Percentiles rank a stretch among this genome's conserved stretches.
These are phyloP conservation scores for Raffaelea ambrosiae DNA, from an alignment of 2,329 filamentous ascomycete genomes.

Conservation along the genomic window DNA sequence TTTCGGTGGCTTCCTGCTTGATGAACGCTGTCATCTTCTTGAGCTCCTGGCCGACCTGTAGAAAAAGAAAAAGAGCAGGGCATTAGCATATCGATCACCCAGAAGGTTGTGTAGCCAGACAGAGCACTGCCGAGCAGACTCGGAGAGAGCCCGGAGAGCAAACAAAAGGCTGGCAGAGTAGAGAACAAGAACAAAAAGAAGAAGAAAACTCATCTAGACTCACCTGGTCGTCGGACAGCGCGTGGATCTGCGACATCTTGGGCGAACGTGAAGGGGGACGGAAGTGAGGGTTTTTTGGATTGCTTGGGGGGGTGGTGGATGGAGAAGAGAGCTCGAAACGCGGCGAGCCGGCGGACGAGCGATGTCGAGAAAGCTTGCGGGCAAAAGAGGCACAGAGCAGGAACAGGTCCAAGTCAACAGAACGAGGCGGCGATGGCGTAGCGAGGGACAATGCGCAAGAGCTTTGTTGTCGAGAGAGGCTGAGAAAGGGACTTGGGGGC, in stretches of 20 bases:
- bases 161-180: not conserved
- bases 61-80: not conserved
- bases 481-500: not conserved
- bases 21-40: constrained; percentile 99
- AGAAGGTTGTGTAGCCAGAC: not conserved
- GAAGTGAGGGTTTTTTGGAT: too few species aligned
- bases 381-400: too few species aligned
- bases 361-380: too few species aligned
- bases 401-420: too few species aligned
- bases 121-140: not conserved
- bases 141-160: not conserved
- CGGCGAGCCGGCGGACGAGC: too few species aligned
- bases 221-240: constrained; percentile 97
- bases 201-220: constrained; percentile 16
- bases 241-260: constrained; percentile 87
- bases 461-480: too few species aligned
- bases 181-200: not conserved
- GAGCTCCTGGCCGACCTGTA: constrained; percentile 90
- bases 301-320: too few species aligned
- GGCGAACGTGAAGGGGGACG: constrained; percentile 19
- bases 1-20: constrained; percentile 95
- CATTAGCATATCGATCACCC: too few species aligned
- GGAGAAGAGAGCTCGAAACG: too few species aligned
- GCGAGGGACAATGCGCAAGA: too few species aligned
- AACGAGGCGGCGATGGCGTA: too few species aligned